Percentiles rank a stretch among this genome's conserved stretches.
Evolutionary conservation across 1,139 yeast species (phyloP).

Genomic region (Geotrichum cucujoidarum): DNA sequence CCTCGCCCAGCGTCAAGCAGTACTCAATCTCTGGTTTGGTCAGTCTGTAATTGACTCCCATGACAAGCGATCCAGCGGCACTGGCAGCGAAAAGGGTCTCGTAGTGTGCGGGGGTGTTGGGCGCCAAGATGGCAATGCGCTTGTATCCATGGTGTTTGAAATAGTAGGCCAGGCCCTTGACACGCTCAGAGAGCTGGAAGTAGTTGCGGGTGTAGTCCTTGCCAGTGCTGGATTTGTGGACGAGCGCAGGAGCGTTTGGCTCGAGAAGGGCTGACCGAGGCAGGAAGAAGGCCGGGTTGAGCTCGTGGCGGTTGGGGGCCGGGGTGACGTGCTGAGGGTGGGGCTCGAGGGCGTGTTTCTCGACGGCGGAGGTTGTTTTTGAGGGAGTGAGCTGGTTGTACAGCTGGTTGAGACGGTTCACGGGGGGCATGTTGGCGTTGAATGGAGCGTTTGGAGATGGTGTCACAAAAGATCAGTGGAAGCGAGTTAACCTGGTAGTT

Average conservation of each 20-base stretch:
- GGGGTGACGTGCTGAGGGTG: constrained; percentile 11
- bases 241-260: constrained; percentile 36
- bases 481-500: too few relatives aligned
- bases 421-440: constrained; percentile 6
- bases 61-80: constrained; percentile 36
- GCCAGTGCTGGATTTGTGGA: constrained; percentile 32
- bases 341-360: neutral
- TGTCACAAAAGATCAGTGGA: too few relatives aligned
- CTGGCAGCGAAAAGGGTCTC: constrained; percentile 38
- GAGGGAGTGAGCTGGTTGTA: neutral
- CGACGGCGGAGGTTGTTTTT: neutral
- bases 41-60: constrained; percentile 38
- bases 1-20: constrained; percentile 34
- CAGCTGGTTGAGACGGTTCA: constrained; percentile 4
- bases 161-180: constrained; percentile 34
- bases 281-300: constrained; percentile 38
- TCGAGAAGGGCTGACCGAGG: constrained; percentile 38
- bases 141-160: constrained; percentile 29
- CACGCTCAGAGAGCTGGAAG: constrained; percentile 32
- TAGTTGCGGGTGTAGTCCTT: constrained; percentile 30
- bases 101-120: constrained; percentile 40
- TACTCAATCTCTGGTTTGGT: constrained; percentile 34
- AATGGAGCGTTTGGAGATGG: too few relatives aligned
- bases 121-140: constrained; percentile 36
- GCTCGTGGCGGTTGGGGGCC: constrained; percentile 30